These are phyloP conservation scores for Starmerella apicola DNA, from an alignment of 805 yeast species.

Conservation along the genomic window DNA sequence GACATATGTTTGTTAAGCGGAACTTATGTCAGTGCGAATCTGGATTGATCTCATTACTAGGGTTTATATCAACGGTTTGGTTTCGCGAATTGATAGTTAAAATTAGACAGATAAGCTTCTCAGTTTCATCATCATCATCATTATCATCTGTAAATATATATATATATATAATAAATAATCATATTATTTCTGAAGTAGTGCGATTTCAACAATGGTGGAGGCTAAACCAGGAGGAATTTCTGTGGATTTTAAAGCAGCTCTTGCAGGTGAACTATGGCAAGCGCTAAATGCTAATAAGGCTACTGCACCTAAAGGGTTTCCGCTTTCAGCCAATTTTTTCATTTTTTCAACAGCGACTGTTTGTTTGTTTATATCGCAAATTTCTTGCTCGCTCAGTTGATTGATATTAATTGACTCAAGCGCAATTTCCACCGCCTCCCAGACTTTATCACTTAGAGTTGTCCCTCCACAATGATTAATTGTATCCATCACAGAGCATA, in stretches of 20 bases:
- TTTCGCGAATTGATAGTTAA: no score
- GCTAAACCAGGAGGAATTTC: constrained; percentile 1
- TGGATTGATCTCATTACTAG: no score
- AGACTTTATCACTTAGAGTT: not conserved
- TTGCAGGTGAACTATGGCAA: not conserved
- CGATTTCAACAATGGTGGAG: constrained; percentile 2
- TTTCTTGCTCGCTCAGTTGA: not conserved
- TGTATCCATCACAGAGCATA: not conserved
- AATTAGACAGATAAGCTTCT: no score
- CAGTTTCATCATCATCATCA: no score
- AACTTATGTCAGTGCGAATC: no score
- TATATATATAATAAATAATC: no score
- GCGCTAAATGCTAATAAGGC: constrained; percentile 7
- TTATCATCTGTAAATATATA: no score
- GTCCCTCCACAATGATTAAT: not conserved
- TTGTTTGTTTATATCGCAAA: not conserved
- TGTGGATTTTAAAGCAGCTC: not conserved
- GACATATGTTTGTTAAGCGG: no score
- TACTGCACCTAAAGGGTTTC: constrained; percentile 5
- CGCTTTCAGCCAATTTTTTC: not conserved
- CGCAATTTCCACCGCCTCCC: not conserved
- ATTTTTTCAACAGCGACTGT: not conserved
- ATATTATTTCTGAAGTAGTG: no score
- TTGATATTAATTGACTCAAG: not conserved
- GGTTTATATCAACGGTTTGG: no score